These are phyloP conservation scores for Hortiboletus campestris DNA, from an alignment of 768 basidiomycete genomes.

Conservation along the genomic window DNA sequence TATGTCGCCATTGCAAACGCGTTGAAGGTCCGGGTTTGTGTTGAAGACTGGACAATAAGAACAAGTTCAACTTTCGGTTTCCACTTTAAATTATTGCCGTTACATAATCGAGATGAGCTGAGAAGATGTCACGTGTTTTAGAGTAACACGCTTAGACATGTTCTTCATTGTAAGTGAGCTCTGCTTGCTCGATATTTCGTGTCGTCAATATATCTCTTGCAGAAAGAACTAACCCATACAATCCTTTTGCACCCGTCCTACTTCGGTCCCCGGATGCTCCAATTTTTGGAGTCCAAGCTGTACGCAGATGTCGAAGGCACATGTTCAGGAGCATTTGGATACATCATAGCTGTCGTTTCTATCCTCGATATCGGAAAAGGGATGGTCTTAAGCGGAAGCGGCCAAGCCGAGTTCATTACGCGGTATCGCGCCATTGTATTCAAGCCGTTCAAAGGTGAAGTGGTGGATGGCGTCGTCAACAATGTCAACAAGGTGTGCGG, in stretches of 20 bases:
- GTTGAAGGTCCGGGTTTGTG: background rate
- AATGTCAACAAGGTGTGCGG: slow-evolving; percentile 87
- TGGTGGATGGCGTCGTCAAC: slow-evolving; percentile 93
- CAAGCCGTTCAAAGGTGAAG: slow-evolving; percentile 99
- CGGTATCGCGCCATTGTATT: slow-evolving; percentile 96
- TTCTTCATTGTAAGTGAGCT: slow-evolving; percentile 65
- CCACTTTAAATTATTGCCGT: slow-evolving; percentile 9
- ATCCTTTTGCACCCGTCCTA: slow-evolving; percentile 97
- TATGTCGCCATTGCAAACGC: slow-evolving; percentile 42
- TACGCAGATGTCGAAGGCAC: slow-evolving; percentile 97
- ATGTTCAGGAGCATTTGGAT: slow-evolving; percentile 92
- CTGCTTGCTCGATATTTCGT: background rate
- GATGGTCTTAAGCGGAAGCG: slow-evolving; percentile 86
- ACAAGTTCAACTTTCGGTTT: slow-evolving; percentile 20
- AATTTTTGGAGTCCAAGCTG: slow-evolving; percentile 89
- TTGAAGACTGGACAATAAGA: background rate
- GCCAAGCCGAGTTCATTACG: slow-evolving; percentile 94
- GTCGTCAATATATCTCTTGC: background rate
- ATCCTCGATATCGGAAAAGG: slow-evolving; percentile 92
- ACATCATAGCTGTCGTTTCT: slow-evolving; percentile 89
- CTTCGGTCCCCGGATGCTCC: slow-evolving; percentile 94
- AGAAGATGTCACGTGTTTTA: slow-evolving; percentile 13
- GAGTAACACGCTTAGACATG: slow-evolving; percentile 35
- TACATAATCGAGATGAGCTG: slow-evolving; percentile 16
- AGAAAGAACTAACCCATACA: slow-evolving; percentile 98